Percentiles rank a stretch among this genome's conserved stretches.
Conservation (phyloP, 2,329 filamentous ascomycete genomes). For the Phialophora macrospora region DNA sequence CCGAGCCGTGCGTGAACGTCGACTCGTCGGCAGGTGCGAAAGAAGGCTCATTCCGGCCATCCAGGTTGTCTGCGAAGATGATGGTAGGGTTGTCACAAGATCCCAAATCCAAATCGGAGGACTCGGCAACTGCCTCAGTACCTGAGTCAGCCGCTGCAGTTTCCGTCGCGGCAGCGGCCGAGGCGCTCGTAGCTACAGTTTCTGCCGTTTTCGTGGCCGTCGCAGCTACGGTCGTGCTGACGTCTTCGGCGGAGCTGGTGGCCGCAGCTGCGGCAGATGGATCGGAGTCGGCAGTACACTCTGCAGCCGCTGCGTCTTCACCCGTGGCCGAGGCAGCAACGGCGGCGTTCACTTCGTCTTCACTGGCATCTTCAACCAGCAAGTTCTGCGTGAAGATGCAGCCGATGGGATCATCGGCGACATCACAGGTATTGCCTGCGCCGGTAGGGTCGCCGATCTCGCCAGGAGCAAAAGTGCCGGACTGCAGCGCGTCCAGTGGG, state of each 20-base stretch:
- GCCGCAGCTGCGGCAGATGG: constrained; percentile 29
- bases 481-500: constrained; percentile 63
- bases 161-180: constrained; percentile 12
- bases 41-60: constrained; percentile 53
- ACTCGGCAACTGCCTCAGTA: constrained; percentile 1
- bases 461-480: constrained; percentile 68
- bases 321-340: constrained; percentile 47
- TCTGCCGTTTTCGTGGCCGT: constrained; percentile 6
- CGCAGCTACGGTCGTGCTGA: constrained; percentile 5
- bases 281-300: constrained; percentile 23
- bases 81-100: constrained; percentile 57
- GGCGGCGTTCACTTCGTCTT: constrained; percentile 58
- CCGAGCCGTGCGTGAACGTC: constrained; percentile 60
- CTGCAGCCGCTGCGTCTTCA: constrained; percentile 52
- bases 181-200: constrained; percentile 31
- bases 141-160: constrained; percentile 26
- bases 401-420: constrained; percentile 53
- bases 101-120: constrained; percentile 49
- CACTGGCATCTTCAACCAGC: constrained; percentile 60
- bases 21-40: constrained; percentile 52
- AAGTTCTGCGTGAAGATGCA: constrained; percentile 62
- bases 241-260: constrained; percentile 17
- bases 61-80: constrained; percentile 54
- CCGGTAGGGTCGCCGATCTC: constrained; percentile 57
- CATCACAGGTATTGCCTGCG: constrained; percentile 60